phyloP scores from a whole-genome alignment of 768 basidiomycete genomes.

The Neoboletus brunneissimus region DNA sequence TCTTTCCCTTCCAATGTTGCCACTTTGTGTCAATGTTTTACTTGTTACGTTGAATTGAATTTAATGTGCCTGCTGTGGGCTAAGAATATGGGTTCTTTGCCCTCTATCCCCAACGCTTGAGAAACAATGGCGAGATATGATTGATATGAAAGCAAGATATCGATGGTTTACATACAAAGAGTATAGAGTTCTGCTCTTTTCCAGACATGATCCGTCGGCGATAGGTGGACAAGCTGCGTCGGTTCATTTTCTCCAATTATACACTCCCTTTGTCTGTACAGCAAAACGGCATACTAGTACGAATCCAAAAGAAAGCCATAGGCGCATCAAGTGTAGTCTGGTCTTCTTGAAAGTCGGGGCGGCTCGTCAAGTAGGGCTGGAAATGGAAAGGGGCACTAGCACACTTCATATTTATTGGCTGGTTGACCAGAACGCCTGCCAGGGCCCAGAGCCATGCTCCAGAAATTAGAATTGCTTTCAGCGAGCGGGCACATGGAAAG shows the following conservation, averaged over 20 bases:
- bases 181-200: too few relatives aligned
- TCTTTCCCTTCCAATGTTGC: conserved; percentile 8
- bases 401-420: background rate
- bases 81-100: background rate
- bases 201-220: conserved; percentile 8
- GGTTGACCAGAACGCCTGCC: background rate
- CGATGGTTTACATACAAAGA: conserved; percentile 5
- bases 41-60: background rate
- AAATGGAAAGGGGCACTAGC: background rate
- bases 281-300: background rate
- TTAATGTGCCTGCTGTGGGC: conserved; percentile 19
- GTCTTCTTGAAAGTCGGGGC: background rate
- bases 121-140: conserved; percentile 49
- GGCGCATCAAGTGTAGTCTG: background rate
- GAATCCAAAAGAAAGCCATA: background rate
- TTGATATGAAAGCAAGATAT: conserved; percentile 33
- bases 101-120: conserved; percentile 25
- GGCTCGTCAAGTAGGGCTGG: background rate
- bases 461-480: background rate
- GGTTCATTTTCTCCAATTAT: conserved; percentile 8
- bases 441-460: background rate
- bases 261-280: conserved; percentile 6
- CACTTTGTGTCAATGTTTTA: background rate
- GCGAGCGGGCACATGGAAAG: background rate
- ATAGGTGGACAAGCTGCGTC: conserved; percentile 6